Evolutionary conservation across 352 stramenopile species (phyloP).

Genomic region (Pythium phragmiticola): DNA sequence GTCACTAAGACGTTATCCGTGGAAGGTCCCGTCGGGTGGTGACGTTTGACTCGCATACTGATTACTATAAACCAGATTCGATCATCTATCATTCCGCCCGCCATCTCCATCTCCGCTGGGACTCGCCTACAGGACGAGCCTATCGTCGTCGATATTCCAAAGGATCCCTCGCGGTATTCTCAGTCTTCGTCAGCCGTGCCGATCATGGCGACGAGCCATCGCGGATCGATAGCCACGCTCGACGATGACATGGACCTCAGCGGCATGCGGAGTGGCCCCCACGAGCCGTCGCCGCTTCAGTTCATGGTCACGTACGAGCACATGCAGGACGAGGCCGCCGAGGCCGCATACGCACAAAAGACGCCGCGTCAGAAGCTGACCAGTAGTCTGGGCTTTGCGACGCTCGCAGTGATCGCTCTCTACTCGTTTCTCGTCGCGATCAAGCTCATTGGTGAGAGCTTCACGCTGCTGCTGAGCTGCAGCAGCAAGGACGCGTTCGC

Average conservation of each 20-base stretch:
- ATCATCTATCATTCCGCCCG: not conserved
- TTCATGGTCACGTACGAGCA: slow-evolving; percentile 30
- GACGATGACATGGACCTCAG: slow-evolving; percentile 7
- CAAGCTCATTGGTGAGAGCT: slow-evolving; percentile 71
- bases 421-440: slow-evolving; percentile 86
- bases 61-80: not conserved
- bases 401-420: slow-evolving; percentile 45
- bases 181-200: slow-evolving; percentile 20
- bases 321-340: slow-evolving; percentile 25
- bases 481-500: slow-evolving; percentile 66
- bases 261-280: not conserved
- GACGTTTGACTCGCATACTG: not conserved
- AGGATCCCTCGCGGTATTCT: slow-evolving; percentile 2
- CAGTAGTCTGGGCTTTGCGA: slow-evolving; percentile 9
- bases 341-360: slow-evolving; percentile 23
- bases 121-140: not conserved
- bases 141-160: not conserved
- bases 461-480: slow-evolving; percentile 72
- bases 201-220: slow-evolving; percentile 12
- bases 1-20: not conserved
- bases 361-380: slow-evolving; percentile 5
- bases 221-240: slow-evolving; percentile 18
- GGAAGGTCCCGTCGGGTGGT: not conserved
- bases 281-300: slow-evolving; percentile 15
- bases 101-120: not conserved